Percentiles rank a stretch among this genome's conserved stretches.
phyloP scores from a whole-genome alignment of 768 basidiomycete species.

The Amanita muscaria region DNA sequence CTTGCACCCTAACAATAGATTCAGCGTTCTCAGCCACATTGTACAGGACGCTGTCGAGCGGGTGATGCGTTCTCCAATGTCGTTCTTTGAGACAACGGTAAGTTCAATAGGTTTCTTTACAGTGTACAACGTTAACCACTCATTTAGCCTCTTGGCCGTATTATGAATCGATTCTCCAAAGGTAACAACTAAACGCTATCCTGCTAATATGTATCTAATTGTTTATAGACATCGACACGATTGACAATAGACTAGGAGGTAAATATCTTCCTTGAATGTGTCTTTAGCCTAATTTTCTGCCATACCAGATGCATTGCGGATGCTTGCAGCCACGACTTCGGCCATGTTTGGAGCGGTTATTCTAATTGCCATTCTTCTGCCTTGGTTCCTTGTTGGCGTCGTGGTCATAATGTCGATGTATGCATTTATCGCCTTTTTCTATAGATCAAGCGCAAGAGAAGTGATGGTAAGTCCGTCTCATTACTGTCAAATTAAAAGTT shows the following conservation, averaged over 20 bases:
- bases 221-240: slow-evolving; percentile 59
- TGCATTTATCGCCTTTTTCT: slow-evolving; percentile 68
- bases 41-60: slow-evolving; percentile 50
- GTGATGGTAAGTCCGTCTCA: slow-evolving; percentile 47
- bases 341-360: slow-evolving; percentile 70
- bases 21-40: background rate
- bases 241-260: too few species aligned
- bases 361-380: slow-evolving; percentile 66
- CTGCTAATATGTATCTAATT: background rate
- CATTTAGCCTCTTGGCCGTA: slow-evolving; percentile 64
- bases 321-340: slow-evolving; percentile 56
- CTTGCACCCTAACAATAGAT: too few species aligned
- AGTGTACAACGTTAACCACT: slow-evolving; percentile 8
- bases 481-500: slow-evolving; percentile 1
- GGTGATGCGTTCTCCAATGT: slow-evolving; percentile 81
- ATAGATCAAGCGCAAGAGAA: slow-evolving; percentile 79
- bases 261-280: too few species aligned
- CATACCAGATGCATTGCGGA: slow-evolving; percentile 72
- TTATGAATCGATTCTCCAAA: slow-evolving; percentile 88
- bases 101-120: slow-evolving; percentile 13
- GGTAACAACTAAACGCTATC: slow-evolving; percentile 23
- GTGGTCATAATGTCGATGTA: slow-evolving; percentile 52
- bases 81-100: slow-evolving; percentile 83
- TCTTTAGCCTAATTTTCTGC: too few species aligned
- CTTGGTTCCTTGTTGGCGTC: slow-evolving; percentile 80